Base-by-base conservation (phyloP, 495 filamentous ascomycete genomes). In the Penicillium samsonianum region DNA sequence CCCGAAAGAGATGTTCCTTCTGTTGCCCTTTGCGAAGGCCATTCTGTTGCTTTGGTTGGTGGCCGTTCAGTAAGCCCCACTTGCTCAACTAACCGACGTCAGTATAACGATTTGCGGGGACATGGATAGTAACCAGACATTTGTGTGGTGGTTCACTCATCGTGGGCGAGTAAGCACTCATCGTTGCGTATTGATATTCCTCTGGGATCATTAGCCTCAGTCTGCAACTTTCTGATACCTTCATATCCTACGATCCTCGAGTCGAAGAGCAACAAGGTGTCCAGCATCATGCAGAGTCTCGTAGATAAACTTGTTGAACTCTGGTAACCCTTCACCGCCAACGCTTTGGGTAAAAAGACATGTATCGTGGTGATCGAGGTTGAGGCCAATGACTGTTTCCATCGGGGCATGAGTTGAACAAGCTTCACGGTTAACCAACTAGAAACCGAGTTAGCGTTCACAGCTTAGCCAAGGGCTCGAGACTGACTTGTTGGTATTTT, bases 371-470 rank as follows among this genome's bases (percentile, higher is more conserved):
- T 65, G 55, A 40, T 65, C 45, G 25, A 62, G 55, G 35, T 52
- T 53, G 11, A 65, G 55, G 30, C 59, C 60, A 33, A 63, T 49
- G 7, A 60, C 37, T 20, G 50, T 59, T 59, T 65, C 63, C 41
- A 54, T 44, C 35, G 26, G 55, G 16, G 60, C 56, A 46, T 63
- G 63, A 25, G 60, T 65, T 17, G 51, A 54, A 48, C 60, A 65
- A 42, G 50, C 45, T 28, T 60, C 61, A 43, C 59, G 53, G 43
- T 51, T 47, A 10, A 62, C 55, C 26, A 62, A 40, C 59, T 59
- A 56, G 10, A 22, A 19, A 22, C 14, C 33, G n/a, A 48, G 19
- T 61, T 58, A 57, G 50, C 30, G 22, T 50, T 45, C 23, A 56
- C 38, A n/a, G n/a, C 22, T 50, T 9, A 44, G 20, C 8, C 41